Percentiles rank a stretch among this genome's conserved stretches.
phyloP scores from a whole-genome alignment of 306 rosid species.

The Glycine tomentella region DNA sequence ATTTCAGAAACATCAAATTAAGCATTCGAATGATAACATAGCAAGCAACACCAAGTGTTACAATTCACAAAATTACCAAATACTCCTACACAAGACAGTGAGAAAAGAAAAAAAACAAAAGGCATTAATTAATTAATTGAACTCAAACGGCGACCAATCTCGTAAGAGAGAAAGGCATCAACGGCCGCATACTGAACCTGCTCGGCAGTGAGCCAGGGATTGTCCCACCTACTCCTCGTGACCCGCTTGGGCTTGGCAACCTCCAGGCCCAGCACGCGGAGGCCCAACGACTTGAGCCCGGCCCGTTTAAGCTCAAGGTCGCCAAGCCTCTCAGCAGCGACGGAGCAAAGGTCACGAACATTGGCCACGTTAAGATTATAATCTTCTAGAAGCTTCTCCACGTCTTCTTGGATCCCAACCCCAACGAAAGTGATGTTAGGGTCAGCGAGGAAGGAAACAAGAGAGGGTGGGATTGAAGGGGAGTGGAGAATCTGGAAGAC shows the following conservation, averaged over 20 bases:
- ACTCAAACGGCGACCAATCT: constrained; percentile 33
- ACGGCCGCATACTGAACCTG: constrained; percentile 54
- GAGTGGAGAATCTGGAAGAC: constrained; percentile 52
- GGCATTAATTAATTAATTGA: no score
- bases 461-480: constrained; percentile 33
- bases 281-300: constrained; percentile 41
- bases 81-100: no score
- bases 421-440: constrained; percentile 41
- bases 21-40: no score
- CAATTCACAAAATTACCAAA: no score
- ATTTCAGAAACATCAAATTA: no score
- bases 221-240: constrained; percentile 46
- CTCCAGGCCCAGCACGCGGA: constrained; percentile 20
- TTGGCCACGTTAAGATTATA: constrained; percentile 16
- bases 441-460: constrained; percentile 34
- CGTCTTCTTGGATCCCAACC: constrained; percentile 49
- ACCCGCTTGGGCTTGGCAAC: constrained; percentile 43
- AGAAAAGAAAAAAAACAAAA: no score
- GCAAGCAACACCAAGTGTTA: no score
- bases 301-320: neutral
- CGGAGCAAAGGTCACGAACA: constrained; percentile 38
- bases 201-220: constrained; percentile 3
- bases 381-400: constrained; percentile 45
- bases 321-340: constrained; percentile 30
- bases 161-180: constrained; percentile 53